Percentiles rank a stretch among this genome's conserved stretches.
Conservation (phyloP, 202 grass and related monocot genomes). For the Thinopyrum obtusiflorum region DNA sequence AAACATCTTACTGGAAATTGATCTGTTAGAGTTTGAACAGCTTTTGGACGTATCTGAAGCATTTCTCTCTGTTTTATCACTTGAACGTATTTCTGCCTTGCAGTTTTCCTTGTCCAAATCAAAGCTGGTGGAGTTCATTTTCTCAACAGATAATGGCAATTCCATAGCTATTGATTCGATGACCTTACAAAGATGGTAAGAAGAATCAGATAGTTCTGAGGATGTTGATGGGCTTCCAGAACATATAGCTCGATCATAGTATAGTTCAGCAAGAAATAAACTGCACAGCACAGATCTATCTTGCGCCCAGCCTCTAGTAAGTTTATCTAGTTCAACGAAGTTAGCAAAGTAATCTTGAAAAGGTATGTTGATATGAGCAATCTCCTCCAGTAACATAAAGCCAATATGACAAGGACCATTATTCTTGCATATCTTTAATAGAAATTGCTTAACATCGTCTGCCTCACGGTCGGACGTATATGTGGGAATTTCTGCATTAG, state of each 20-base stretch:
- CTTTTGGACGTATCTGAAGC: slow-evolving; percentile 14
- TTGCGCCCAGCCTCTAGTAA: slow-evolving; percentile 73
- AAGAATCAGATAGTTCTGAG: slow-evolving; percentile 62
- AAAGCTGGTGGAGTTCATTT: slow-evolving; percentile 34
- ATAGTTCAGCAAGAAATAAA: slow-evolving; percentile 95
- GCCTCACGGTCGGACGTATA: slow-evolving; percentile 60
- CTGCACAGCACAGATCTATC: slow-evolving; percentile 59
- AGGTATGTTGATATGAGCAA: slow-evolving; percentile 62
- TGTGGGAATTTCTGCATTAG: slow-evolving; percentile 39
- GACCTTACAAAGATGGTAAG: slow-evolving; percentile 87
- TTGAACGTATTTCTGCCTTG: slow-evolving; percentile 27
- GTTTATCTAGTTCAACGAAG: slow-evolving; percentile 71
- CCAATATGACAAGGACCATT: slow-evolving; percentile 63
- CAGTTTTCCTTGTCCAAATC: slow-evolving; percentile 23
- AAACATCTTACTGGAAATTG: slow-evolving; percentile 17
- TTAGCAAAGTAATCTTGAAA: slow-evolving; percentile 77
- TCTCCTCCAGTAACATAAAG: slow-evolving; percentile 75
- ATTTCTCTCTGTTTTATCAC: slow-evolving; percentile 32
- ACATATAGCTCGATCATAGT: slow-evolving; percentile 74
- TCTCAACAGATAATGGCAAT: slow-evolving; percentile 33
- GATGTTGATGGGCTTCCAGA: slow-evolving; percentile 56
- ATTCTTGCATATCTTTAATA: slow-evolving; percentile 59
- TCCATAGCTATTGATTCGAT: slow-evolving; percentile 63
- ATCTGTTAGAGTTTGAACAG: slow-evolving; percentile 39
- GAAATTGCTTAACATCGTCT: slow-evolving; percentile 67